These are phyloP conservation scores for Henckelia pumila DNA, from an alignment of 257 asterid genomes.

Conservation along the genomic window DNA sequence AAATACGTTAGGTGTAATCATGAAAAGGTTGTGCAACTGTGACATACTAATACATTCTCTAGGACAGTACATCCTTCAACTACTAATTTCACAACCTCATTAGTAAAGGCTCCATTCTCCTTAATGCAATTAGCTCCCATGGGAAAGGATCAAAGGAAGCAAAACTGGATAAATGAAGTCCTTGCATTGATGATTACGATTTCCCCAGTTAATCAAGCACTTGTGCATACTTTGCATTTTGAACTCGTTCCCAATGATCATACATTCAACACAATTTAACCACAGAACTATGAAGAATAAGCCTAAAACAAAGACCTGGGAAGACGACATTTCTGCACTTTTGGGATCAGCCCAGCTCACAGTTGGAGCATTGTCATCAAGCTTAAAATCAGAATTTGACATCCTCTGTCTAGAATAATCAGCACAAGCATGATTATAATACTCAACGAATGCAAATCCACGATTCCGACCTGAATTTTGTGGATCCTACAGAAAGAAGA, in stretches of 20 bases:
- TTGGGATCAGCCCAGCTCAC: conserved; percentile 99
- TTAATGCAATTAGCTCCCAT: background rate
- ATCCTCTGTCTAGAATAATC: conserved; percentile 88
- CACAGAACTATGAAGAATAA: conserved; percentile 8
- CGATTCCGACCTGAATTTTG: conserved; percentile 83
- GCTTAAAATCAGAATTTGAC: conserved; percentile 78
- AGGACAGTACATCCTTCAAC: background rate
- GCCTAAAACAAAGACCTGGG: conserved; percentile 55
- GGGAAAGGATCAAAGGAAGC: background rate
- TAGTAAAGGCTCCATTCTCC: too few relatives aligned
- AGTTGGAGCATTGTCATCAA: conserved; percentile 88
- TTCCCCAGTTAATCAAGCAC: conserved; percentile 2
- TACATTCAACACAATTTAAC: background rate
- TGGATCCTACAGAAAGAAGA: conserved; percentile 56
- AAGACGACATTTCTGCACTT: conserved; percentile 74
- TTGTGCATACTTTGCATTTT: conserved; percentile 2
- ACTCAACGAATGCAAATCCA: conserved; percentile 87
- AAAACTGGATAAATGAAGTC: too few relatives aligned
- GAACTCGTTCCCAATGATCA: background rate
- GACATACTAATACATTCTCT: background rate
- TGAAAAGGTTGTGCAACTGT: background rate
- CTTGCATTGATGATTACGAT: background rate
- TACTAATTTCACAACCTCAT: too few relatives aligned
- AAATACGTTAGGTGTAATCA: background rate
- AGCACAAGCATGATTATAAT: conserved; percentile 96